Evolutionary conservation across 768 basidiomycete genomes (phyloP).

Genomic region (Rhodotorula toruloides): DNA sequence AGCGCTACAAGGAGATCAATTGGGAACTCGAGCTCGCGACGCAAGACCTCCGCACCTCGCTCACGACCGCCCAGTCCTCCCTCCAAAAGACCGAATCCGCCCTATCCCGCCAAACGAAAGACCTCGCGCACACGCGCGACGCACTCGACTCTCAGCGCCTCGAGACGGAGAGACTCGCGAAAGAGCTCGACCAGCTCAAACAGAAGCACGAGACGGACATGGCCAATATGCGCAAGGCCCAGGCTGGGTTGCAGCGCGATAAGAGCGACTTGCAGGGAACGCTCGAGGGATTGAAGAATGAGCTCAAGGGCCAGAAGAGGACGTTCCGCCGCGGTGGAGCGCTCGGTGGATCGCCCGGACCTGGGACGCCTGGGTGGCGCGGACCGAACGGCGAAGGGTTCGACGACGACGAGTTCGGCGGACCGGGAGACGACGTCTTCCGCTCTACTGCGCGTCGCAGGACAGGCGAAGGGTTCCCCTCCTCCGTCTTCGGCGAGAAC

Average conservation of each 20-base stretch:
- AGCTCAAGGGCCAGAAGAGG: conserved; percentile 57
- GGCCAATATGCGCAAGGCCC: conserved; percentile 79
- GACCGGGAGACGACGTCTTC: conserved; percentile 48
- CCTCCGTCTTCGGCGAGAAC: conserved; percentile 14
- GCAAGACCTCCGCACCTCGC: conserved; percentile 73
- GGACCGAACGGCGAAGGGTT: conserved; percentile 1
- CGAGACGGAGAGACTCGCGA: conserved; percentile 51
- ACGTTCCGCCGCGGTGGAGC: conserved; percentile 53
- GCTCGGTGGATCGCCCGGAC: conserved; percentile 4
- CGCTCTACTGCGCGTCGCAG: conserved; percentile 43
- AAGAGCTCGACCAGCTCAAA: conserved; percentile 64
- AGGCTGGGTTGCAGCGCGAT: conserved; percentile 81
- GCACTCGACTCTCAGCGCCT: conserved; percentile 77
- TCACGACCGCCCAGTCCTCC: conserved; percentile 61
- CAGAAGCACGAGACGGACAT: conserved; percentile 91
- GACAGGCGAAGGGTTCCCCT: conserved; percentile 41
- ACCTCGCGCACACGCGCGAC: conserved; percentile 68
- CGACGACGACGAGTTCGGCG: conserved; percentile 20
- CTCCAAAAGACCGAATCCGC: conserved; percentile 71
- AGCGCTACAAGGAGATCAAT: conserved; percentile 96
- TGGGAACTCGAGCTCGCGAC: conserved; percentile 95
- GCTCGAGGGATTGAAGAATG: conserved; percentile 69
- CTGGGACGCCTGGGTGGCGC: conserved; percentile 23
- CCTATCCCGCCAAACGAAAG: conserved; percentile 69
- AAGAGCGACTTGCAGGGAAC: conserved; percentile 82